Evolutionary conservation across 352 stramenopile genomes (phyloP).

Genomic region (Achlya hypogyna): DNA sequence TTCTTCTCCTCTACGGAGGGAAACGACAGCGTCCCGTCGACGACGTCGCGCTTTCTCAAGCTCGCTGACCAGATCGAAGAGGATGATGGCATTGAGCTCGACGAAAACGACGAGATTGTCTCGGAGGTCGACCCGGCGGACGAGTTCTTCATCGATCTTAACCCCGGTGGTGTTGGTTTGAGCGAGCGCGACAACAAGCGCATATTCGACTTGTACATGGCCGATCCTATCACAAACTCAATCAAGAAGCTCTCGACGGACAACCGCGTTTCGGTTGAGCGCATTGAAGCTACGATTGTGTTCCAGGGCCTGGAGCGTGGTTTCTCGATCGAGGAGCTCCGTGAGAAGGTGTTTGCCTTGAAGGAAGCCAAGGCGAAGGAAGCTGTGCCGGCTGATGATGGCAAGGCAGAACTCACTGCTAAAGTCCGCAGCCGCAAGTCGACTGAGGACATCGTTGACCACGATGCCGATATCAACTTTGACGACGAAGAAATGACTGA

Average conservation of each 20-base stretch:
- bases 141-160: slow-evolving; percentile 37
- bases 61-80: slow-evolving; percentile 57
- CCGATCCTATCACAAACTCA: slow-evolving; percentile 81
- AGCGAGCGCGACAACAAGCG: slow-evolving; percentile 61
- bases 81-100: slow-evolving; percentile 55
- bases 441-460: not conserved
- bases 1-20: not conserved
- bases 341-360: slow-evolving; percentile 32
- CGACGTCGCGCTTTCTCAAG: slow-evolving; percentile 59
- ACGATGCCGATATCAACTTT: slow-evolving; percentile 1
- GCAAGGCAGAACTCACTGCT: slow-evolving; percentile 32
- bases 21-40: slow-evolving; percentile 5
- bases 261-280: slow-evolving; percentile 60
- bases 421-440: slow-evolving; percentile 30
- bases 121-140: slow-evolving; percentile 19
- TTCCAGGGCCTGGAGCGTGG: slow-evolving; percentile 61
- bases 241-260: slow-evolving; percentile 72
- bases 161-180: slow-evolving; percentile 56
- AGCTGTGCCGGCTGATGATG: slow-evolving; percentile 35
- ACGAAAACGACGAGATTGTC: slow-evolving; percentile 37
- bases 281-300: slow-evolving; percentile 72
- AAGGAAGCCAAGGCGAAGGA: slow-evolving; percentile 43
- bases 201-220: slow-evolving; percentile 76
- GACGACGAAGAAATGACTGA: slow-evolving; percentile 37
- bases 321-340: slow-evolving; percentile 48